Evolutionary conservation across 805 yeast genomes (phyloP), one percentile per base, ranked within the genome.

Genomic region (Wickerhamiella musiphila): DNA sequence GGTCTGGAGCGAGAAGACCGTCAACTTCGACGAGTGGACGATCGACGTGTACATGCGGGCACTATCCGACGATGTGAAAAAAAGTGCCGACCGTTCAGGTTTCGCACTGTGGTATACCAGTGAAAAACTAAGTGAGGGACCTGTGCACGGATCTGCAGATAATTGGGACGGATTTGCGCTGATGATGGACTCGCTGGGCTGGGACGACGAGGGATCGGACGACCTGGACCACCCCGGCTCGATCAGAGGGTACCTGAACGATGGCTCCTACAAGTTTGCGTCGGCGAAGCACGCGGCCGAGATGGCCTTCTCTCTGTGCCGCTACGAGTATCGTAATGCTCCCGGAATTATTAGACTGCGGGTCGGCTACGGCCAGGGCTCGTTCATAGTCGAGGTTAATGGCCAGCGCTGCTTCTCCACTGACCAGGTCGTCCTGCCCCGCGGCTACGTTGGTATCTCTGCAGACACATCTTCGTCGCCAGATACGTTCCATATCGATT

Each of bases 111-210:
- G 61, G 58, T 53, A 49, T 35, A 45, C 57, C 12, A 39, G 41
- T 5, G 34, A 42, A 16, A 44, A 45, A 5, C 39, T 37, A 26
- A 37, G 38, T 12, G 29, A 28, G 2, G 63, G 63, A 4, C 50
- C 56, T 2, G 48, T 54, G 6, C 54, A 52, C 37, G 63, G 63
- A 15, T 45, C 52, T 7, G 34, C 43, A 17, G 60, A 57, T 24
- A 25, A 31, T 9, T 58, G 60, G 60, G 60, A 57, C 35, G 63
- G 63, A 2, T 40, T 58, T 26, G 62, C 56, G 5, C 33, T 58
- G n/a, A 44, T 54, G 36, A 38, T 58, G 19, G 63, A 58, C 40
- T 44, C 52, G n/a, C 38, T 41, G 29, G 52, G 48, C 12, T 40
- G 44, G 41, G 42, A 35, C 26, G 40, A 33, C 21, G 31, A 36